phyloP scores from a whole-genome alignment of 805 yeast species.

The Candida loeiensis region DNA sequence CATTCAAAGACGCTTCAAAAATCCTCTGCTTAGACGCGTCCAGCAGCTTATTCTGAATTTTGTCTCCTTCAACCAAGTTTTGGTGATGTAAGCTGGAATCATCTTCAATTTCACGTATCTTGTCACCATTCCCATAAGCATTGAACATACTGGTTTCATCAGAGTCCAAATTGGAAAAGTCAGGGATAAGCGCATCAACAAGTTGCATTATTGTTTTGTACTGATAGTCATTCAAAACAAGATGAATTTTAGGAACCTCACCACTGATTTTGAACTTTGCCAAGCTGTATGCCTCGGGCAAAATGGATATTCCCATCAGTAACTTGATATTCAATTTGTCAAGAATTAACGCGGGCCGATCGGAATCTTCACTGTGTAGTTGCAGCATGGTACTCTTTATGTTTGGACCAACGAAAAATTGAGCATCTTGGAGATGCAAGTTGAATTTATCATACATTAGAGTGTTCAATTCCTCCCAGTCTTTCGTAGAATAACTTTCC shows the following conservation, averaged over 20 bases:
- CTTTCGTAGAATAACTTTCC: constrained; percentile 54
- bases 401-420: constrained; percentile 79
- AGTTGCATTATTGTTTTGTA: constrained; percentile 83
- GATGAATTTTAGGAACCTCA: constrained; percentile 65
- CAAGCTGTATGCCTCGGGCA: constrained; percentile 73
- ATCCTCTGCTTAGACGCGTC: constrained; percentile 49
- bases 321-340: constrained; percentile 75
- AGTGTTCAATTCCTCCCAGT: constrained; percentile 71
- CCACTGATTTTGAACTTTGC: constrained; percentile 75
- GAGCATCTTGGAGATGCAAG: constrained; percentile 77
- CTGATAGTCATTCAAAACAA: constrained; percentile 82
- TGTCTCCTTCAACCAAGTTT: background rate
- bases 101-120: constrained; percentile 6
- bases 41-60: constrained; percentile 2
- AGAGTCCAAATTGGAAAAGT: constrained; percentile 29
- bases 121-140: constrained; percentile 24
- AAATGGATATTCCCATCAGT: constrained; percentile 74
- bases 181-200: constrained; percentile 66
- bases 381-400: constrained; percentile 75
- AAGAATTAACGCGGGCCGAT: constrained; percentile 58
- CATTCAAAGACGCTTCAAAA: constrained; percentile 70
- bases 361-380: constrained; percentile 43
- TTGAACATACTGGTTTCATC: constrained; percentile 34
- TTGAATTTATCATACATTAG: constrained; percentile 89
- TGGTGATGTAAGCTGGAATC: background rate